Conservation (phyloP, 1,284 basidiomycete genomes). For the Boletus semigastroideus region DNA sequence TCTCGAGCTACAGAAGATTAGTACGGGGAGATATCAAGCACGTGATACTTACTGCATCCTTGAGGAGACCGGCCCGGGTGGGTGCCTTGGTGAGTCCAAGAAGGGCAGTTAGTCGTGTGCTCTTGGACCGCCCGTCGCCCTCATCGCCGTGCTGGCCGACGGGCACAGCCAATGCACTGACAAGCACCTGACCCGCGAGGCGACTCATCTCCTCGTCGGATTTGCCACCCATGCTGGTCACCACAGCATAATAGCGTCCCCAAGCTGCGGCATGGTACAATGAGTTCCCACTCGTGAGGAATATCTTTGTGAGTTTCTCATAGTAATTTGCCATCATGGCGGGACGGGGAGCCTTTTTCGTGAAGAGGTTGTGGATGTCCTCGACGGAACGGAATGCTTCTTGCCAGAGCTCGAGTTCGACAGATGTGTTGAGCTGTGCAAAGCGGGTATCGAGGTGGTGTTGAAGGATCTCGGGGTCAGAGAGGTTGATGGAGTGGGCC, state of each 20-base stretch:
- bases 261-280: conserved; percentile 98
- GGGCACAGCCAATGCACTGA: conserved; percentile 93
- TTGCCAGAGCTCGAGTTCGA: conserved; percentile 99
- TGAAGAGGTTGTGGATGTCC: conserved; percentile 96
- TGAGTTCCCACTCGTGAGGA: conserved; percentile 90
- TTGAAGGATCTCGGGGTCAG: conserved; percentile 94
- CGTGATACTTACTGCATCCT: conserved; percentile 69
- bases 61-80: conserved; percentile 82
- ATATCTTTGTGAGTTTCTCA: conserved; percentile 96
- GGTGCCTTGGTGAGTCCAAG: conserved; percentile 87
- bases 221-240: conserved; percentile 66
- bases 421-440: conserved; percentile 96
- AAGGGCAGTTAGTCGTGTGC: conserved; percentile 79
- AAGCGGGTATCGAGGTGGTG: conserved; percentile 98
- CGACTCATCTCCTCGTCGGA: conserved; percentile 79
- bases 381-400: conserved; percentile 99
- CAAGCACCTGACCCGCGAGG: conserved; percentile 89
- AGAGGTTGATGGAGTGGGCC: conserved; percentile 95
- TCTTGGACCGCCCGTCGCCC: conserved; percentile 75
- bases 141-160: conserved; percentile 73
- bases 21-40: neutral
- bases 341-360: conserved; percentile 88
- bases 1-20: conserved; percentile 54
- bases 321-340: conserved; percentile 99
- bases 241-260: conserved; percentile 79